phyloP scores from a whole-genome alignment of 768 basidiomycete genomes.

The Tulasnella sp. region DNA sequence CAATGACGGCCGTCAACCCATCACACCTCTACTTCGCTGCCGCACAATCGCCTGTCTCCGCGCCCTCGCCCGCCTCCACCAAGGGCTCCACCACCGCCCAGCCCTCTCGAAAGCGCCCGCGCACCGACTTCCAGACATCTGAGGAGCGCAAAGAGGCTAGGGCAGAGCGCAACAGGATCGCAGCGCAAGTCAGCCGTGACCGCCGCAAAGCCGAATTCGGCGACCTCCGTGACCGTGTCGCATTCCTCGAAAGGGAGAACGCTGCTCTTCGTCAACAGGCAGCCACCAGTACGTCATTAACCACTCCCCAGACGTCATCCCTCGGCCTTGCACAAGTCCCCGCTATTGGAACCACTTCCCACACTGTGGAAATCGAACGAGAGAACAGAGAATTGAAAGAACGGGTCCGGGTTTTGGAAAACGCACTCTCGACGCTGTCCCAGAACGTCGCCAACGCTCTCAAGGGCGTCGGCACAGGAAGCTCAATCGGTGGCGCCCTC shows the following conservation, averaged over 20 bases:
- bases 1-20: slow-evolving; percentile 22
- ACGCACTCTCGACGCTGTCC: slow-evolving; percentile 52
- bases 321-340: slow-evolving; percentile 3
- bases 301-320: slow-evolving; percentile 1
- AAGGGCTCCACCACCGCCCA: slow-evolving; percentile 25
- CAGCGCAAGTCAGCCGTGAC: slow-evolving; percentile 90
- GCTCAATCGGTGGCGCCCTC: slow-evolving; percentile 13
- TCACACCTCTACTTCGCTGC: slow-evolving; percentile 25
- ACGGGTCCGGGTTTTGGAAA: slow-evolving; percentile 70
- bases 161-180: slow-evolving; percentile 88
- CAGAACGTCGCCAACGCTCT: slow-evolving; percentile 26
- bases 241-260: slow-evolving; percentile 82
- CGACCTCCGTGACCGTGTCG: slow-evolving; percentile 60
- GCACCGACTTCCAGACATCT: slow-evolving; percentile 52
- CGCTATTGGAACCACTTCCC: slow-evolving; percentile 38
- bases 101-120: slow-evolving; percentile 59
- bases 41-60: not conserved
- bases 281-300: slow-evolving; percentile 40
- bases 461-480: slow-evolving; percentile 19
- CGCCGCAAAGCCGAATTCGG: slow-evolving; percentile 79
- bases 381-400: slow-evolving; percentile 77
- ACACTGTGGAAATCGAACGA: slow-evolving; percentile 34
- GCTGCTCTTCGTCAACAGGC: slow-evolving; percentile 35
- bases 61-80: slow-evolving; percentile 25
- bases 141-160: slow-evolving; percentile 85